Evolutionary conservation across 345 rosid species (phyloP).

Genomic region (Diplotaxis tenuifolia): DNA sequence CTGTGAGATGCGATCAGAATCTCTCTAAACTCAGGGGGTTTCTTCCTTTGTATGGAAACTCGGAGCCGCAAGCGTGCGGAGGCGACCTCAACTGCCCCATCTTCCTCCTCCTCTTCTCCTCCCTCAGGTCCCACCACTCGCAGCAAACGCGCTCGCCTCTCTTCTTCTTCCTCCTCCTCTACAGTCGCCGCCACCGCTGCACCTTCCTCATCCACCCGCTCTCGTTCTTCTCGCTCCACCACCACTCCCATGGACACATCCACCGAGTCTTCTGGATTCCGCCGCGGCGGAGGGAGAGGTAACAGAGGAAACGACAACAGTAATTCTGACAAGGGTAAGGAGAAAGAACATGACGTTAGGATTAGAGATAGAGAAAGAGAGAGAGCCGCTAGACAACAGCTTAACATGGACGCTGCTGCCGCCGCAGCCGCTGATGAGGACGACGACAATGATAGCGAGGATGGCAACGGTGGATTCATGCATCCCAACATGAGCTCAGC

Average conservation of each 20-base stretch:
- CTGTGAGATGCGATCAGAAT: slow-evolving; percentile 39
- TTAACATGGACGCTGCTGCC: slow-evolving; percentile 50
- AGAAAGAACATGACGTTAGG: slow-evolving; percentile 80
- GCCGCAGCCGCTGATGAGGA: slow-evolving; percentile 35
- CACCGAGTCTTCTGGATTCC: slow-evolving; percentile 69
- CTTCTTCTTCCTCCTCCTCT: slow-evolving; percentile 42
- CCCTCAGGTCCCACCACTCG: slow-evolving; percentile 79
- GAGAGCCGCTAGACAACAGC: slow-evolving; percentile 47
- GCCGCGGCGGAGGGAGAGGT: slow-evolving; percentile 58
- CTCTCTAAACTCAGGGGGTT: slow-evolving; percentile 49
- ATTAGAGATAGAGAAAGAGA: slow-evolving; percentile 49
- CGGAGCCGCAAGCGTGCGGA: slow-evolving; percentile 99
- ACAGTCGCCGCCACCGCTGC: slow-evolving; percentile 8
- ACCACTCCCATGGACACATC: slow-evolving; percentile 68
- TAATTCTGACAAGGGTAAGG: slow-evolving; percentile 81
- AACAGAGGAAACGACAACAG: slow-evolving; percentile 35
- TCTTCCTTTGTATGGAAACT: slow-evolving; percentile 98
- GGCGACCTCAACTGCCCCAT: slow-evolving; percentile 99
- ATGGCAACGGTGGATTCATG: slow-evolving; percentile 75
- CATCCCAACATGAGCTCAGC: slow-evolving; percentile 91
- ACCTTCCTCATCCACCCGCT: slow-evolving; percentile 40
- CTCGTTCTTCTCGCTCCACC: slow-evolving; percentile 36
- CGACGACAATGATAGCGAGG: slow-evolving; percentile 87
- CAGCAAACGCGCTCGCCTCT: slow-evolving; percentile 68
- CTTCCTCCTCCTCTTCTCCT: slow-evolving; percentile 39